Evolutionary conservation across 2,329 filamentous ascomycete genomes (phyloP).

Genomic region (Arthrobotrys iridis): DNA sequence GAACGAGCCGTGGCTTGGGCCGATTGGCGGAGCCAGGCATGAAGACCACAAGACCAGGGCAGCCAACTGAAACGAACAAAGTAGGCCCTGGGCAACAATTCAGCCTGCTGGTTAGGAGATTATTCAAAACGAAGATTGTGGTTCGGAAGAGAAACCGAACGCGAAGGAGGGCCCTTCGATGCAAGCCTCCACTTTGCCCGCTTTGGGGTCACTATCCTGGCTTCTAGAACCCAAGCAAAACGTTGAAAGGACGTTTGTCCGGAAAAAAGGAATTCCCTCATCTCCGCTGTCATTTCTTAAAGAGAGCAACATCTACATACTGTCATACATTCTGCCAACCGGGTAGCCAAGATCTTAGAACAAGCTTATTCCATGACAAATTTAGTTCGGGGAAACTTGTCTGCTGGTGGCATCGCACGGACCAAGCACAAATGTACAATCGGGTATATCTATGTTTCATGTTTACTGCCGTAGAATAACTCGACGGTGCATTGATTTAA

Average conservation of each 20-base stretch:
- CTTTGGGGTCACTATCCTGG: too few relatives aligned
- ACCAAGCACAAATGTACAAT: too few relatives aligned
- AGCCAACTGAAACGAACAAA: conserved; percentile 14
- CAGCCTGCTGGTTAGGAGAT: conserved; percentile 19
- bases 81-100: background rate
- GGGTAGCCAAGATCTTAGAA: conserved; percentile 13
- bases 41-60: background rate
- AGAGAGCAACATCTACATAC: background rate
- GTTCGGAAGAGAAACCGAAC: conserved; percentile 1
- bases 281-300: background rate
- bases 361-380: conserved; percentile 10
- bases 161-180: background rate
- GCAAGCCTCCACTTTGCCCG: conserved; percentile 2
- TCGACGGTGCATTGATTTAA: background rate
- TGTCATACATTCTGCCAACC: background rate
- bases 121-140: background rate
- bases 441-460: conserved; percentile 6
- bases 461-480: background rate
- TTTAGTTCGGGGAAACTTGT: background rate
- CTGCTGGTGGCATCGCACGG: background rate
- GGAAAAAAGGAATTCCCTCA: conserved; percentile 21
- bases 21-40: conserved; percentile 3
- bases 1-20: conserved; percentile 19
- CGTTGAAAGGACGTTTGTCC: background rate
- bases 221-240: background rate